Evolutionary conservation across 331 rosid species (phyloP), one percentile per base, ranked within the genome.

Genomic region (Quercus tomentella): DNA sequence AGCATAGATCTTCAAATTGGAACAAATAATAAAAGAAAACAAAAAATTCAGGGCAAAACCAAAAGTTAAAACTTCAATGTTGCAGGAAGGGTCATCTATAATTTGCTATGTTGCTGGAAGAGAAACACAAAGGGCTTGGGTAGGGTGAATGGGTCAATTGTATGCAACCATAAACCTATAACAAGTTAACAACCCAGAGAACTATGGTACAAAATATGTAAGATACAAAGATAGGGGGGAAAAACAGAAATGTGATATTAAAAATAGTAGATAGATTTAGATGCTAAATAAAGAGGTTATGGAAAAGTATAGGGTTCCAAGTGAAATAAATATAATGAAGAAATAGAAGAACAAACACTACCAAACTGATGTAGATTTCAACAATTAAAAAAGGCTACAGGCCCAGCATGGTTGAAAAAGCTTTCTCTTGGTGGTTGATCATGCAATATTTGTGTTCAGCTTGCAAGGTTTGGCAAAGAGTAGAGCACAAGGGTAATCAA

Each of bases 31-130:
- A 69, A 37, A 81, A 77, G 18, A 22, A 43, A 69, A 17, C 23
- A 33, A 22, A 72, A 72, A 41, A 70, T 52, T 79, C 76, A 56
- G 15, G 71, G 56, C 26, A 51, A 70, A 82, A 79, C 78, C 43
- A 77, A 81, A 33, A 33, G 43, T 58, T 26, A 62, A 23, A 62
- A 62, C 69, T 66, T 66, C 72, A 66, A 7, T 22, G 65, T 16
- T 20, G 56, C 49, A 15, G 3, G 79, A 76, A 52, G 57, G 14
- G 43, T 33, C 30, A n/a, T n/a, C 54, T 14, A 56, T 56, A 22
- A 73, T 54, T 18, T 73, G 22, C 61, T 49, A 60, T 7, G 51
- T 18, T 33, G 33, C 8, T 66, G 14, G 11, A 6, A 20, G 49
- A 66, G 72, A 23, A 66, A 66, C 21, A 30, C 51, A 12, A 66